Conservation (phyloP, 148 eudicot genomes). For the Limonium bicolor region DNA sequence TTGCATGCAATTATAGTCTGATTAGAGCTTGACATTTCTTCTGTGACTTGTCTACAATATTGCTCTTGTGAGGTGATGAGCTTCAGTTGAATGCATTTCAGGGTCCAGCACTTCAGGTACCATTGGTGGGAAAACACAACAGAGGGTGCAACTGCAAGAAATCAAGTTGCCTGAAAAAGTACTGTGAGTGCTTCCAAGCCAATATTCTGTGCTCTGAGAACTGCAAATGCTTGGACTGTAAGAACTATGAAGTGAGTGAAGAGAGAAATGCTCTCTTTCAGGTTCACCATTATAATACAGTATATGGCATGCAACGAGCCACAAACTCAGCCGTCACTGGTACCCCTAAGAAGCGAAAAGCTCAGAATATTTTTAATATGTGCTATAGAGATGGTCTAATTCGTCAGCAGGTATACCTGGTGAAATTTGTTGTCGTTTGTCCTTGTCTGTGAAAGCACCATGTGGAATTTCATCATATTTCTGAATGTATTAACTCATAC, state of each 20-base stretch:
- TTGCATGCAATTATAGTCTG: too few species aligned
- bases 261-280: conserved; percentile 34
- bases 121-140: conserved; percentile 30
- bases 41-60: too few species aligned
- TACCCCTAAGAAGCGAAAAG: conserved; percentile 26
- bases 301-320: conserved; percentile 25
- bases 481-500: background rate
- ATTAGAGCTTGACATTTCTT: too few species aligned
- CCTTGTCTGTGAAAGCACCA: background rate
- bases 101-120: conserved; percentile 22
- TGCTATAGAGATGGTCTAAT: conserved; percentile 11
- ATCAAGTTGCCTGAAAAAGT: conserved; percentile 76
- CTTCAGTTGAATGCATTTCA: conserved; percentile 11
- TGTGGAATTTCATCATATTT: background rate
- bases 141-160: conserved; percentile 82
- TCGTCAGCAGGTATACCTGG: conserved; percentile 3
- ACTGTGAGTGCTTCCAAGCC: conserved; percentile 81
- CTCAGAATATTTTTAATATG: conserved; percentile 13
- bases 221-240: conserved; percentile 77
- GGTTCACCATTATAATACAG: conserved; percentile 17
- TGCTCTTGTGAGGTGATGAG: conserved; percentile 4
- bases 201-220: conserved; percentile 62
- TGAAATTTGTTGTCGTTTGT: background rate
- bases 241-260: conserved; percentile 71
- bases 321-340: conserved; percentile 36